These are phyloP conservation scores for Penicillium sp. DNA, from an alignment of 2,329 filamentous ascomycete genomes.

Conservation along the genomic window DNA sequence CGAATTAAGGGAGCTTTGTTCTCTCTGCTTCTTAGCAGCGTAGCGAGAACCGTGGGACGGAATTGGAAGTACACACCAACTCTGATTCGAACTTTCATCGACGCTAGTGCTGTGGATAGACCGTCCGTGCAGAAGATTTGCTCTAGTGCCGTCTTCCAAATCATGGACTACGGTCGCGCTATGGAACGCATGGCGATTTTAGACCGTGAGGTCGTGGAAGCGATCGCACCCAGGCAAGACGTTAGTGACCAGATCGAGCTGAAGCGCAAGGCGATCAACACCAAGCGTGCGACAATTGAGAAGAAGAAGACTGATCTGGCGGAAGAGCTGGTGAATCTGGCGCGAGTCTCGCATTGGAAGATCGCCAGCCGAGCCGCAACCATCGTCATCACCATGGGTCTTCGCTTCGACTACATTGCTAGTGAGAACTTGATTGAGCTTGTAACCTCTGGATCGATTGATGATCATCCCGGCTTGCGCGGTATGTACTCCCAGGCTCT, in stretches of 20 bases:
- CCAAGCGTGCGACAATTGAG: slow-evolving; percentile 75
- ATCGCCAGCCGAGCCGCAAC: slow-evolving; percentile 85
- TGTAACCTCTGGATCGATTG: slow-evolving; percentile 77
- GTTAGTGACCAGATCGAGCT: slow-evolving; percentile 55
- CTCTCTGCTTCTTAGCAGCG: slow-evolving; percentile 80
- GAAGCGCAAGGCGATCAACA: slow-evolving; percentile 70
- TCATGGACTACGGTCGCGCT: slow-evolving; percentile 88
- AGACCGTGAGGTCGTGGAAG: slow-evolving; percentile 66
- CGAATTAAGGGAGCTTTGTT: slow-evolving; percentile 95
- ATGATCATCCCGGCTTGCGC: slow-evolving; percentile 83
- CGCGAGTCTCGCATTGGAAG: slow-evolving; percentile 89
- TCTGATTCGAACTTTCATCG: slow-evolving; percentile 86
- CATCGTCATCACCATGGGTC: slow-evolving; percentile 84
- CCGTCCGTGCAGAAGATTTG: slow-evolving; percentile 90
- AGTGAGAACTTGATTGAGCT: slow-evolving; percentile 79
- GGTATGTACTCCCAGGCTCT: slow-evolving; percentile 79
- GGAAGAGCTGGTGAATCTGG: slow-evolving; percentile 73
- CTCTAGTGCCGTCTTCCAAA: slow-evolving; percentile 73
- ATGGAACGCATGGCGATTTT: slow-evolving; percentile 83
- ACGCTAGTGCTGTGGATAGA: slow-evolving; percentile 86
- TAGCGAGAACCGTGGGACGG: slow-evolving; percentile 80
- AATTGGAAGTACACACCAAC: slow-evolving; percentile 95
- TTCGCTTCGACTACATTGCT: slow-evolving; percentile 87
- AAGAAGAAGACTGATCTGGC: slow-evolving; percentile 77
- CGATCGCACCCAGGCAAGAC: slow-evolving; percentile 67